phyloP scores from a whole-genome alignment of 1,284 basidiomycete genomes.

The Cryptococcus sp. region DNA sequence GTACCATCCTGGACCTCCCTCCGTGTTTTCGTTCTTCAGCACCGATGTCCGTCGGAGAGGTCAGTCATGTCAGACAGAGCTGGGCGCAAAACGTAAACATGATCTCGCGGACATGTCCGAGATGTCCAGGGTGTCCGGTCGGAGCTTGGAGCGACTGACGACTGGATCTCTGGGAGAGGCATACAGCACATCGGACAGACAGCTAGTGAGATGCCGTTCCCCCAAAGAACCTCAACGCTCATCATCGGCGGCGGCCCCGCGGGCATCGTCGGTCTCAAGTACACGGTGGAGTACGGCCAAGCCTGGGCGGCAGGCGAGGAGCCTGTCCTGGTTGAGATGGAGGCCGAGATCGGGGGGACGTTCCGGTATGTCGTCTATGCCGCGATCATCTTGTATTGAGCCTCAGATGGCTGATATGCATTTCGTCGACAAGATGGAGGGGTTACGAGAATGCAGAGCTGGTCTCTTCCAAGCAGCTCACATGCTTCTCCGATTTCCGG shows the following conservation, averaged over 20 bases:
- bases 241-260: constrained; percentile 60
- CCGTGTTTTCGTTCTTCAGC: no score
- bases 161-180: no score
- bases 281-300: constrained; percentile 54
- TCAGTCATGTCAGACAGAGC: no score
- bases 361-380: constrained; percentile 47
- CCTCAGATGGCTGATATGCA: background rate
- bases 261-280: constrained; percentile 62
- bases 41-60: no score
- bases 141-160: no score
- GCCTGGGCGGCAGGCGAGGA: constrained; percentile 50
- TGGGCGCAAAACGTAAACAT: no score
- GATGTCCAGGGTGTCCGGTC: no score
- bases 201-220: constrained; percentile 7
- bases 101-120: no score
- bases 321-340: constrained; percentile 60
- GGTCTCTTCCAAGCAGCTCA: constrained; percentile 54
- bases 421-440: constrained; percentile 26
- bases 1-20: no score
- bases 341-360: constrained; percentile 62
- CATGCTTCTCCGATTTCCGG: constrained; percentile 64
- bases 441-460: constrained; percentile 56
- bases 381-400: background rate
- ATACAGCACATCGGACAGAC: no score
- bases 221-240: constrained; percentile 32